Conservation (phyloP, 345 rosid species). For the Raphanus raphanistrum region DNA sequence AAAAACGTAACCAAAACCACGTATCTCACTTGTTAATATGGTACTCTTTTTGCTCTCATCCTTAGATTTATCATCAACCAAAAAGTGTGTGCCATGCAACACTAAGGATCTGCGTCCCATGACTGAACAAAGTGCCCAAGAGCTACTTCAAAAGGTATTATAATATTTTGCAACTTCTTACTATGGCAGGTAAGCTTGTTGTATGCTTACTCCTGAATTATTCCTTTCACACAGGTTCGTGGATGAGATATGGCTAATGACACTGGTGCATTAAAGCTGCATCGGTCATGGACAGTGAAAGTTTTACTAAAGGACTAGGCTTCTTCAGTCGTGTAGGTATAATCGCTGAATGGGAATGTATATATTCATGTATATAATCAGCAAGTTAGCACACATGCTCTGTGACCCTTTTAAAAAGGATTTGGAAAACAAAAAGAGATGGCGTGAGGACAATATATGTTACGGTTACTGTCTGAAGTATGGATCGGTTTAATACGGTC, state of each 20-base stretch:
- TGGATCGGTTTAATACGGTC: constrained; percentile 39
- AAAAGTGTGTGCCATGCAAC: constrained; percentile 88
- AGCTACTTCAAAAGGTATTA: constrained; percentile 55
- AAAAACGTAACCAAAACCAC: too few species aligned
- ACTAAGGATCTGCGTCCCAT: constrained; percentile 72
- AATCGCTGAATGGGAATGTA: constrained; percentile 87
- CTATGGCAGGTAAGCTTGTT: background rate
- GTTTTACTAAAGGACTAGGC: constrained; percentile 80
- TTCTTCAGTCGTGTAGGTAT: constrained; percentile 67
- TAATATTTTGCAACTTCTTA: constrained; percentile 1
- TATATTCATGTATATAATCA: background rate
- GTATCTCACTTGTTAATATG: too few species aligned
- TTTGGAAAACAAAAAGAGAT: background rate
- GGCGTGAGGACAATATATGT: background rate
- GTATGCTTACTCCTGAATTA: background rate
- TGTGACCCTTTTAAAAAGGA: background rate
- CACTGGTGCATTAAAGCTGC: constrained; percentile 65
- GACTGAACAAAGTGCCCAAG: constrained; percentile 69
- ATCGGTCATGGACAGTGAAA: constrained; percentile 65
- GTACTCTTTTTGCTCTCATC: too few species aligned
- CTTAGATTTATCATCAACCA: constrained; percentile 36
- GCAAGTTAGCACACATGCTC: background rate
- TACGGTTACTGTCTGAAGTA: background rate
- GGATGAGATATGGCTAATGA: constrained; percentile 83
- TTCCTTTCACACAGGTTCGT: constrained; percentile 45